Base-by-base conservation (phyloP, 257 asterid species). In the Cynanchum wilfordii region DNA sequence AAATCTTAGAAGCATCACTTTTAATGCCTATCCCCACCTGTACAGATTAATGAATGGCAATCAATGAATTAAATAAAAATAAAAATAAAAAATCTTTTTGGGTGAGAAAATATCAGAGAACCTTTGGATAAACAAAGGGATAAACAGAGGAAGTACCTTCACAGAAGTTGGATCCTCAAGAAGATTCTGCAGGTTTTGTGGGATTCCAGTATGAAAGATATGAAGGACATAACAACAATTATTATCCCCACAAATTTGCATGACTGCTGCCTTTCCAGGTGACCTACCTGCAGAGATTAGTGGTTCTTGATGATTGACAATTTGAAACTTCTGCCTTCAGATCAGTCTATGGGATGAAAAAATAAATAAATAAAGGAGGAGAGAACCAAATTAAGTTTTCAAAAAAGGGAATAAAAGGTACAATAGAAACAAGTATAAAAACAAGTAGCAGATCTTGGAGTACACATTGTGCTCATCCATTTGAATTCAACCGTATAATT, bases 11-110 rank as follows among this genome's bases (percentile, higher is more conserved):
- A 50, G 90, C 96, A 78, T 94, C 98, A 66, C 69, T 77, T 45
- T 88, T 89, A 72, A 94, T 88, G 82, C 85, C 70, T 67, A 82
- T 86, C 57, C 98, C 98, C 84, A 94, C 98, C 98, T 91, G 79
- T 12, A 27, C 70, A 79, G 40, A 72, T 70, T 45, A 81, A 29
- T 56, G 50, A 81, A 69, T 51, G 59, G 1, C 24, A 60, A 0
- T 49, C 1, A 27, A 44, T 25, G 17, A 17, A 22, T 30, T 30
- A 24, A 30, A 38, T 19, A 70, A 73, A 38, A 30, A 38, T 19
- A 70, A 73, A 38, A 44, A 52, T 16, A 73, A 47, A 36, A 13
- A 19, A 1, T 42, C 29, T 44, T 25, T n/a, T 29, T 55, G 47
- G 54, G 17, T 15, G 10, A 29, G 54, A 76, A 59, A 42, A 51